phyloP scores from a whole-genome alignment of 768 basidiomycete species.

The Phanerodontia chrysosporium region DNA sequence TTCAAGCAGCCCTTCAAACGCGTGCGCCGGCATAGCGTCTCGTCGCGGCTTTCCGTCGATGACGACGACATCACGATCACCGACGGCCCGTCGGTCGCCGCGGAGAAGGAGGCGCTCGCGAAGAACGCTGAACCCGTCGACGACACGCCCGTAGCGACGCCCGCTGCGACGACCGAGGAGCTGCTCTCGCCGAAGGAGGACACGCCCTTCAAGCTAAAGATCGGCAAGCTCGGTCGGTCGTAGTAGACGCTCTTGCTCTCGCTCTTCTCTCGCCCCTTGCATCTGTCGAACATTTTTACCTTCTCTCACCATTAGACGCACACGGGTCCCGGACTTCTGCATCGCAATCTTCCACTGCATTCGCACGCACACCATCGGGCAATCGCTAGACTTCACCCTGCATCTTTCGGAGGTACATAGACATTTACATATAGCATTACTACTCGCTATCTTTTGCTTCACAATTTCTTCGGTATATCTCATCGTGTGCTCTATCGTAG shows the following conservation, averaged over 20 bases:
- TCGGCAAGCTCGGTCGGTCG: background rate
- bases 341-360: background rate
- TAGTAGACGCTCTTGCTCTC: background rate
- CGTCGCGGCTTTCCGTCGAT: background rate
- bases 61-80: background rate
- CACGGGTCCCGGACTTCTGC: background rate
- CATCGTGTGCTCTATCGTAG: background rate
- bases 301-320: background rate
- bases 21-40: background rate
- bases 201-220: background rate
- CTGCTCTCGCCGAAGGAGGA: background rate
- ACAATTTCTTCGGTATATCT: background rate
- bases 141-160: background rate
- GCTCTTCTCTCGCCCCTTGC: background rate
- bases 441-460: background rate
- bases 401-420: background rate
- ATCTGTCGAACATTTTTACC: background rate
- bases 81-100: background rate
- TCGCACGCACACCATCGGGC: background rate
- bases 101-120: background rate
- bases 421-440: background rate
- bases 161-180: background rate
- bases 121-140: background rate
- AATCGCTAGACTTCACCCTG: background rate
- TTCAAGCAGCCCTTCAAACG: slow-evolving; percentile 46